These are phyloP conservation scores for Xylaria longipes DNA, from an alignment of 495 filamentous ascomycete genomes.

Conservation along the genomic window DNA sequence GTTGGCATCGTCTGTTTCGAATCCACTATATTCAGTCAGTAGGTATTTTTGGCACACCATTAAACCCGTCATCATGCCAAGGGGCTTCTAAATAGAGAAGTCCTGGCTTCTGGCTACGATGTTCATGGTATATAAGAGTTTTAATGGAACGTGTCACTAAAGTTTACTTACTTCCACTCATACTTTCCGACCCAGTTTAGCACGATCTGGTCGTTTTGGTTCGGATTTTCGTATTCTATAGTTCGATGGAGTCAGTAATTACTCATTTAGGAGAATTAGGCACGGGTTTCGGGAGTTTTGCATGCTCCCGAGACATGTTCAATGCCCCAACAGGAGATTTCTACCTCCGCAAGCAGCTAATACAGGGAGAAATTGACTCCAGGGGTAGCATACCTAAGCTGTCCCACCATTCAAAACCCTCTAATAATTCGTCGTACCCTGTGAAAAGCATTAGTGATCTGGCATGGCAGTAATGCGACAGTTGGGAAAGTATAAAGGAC, in stretches of 20 bases:
- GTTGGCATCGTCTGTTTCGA: not conserved
- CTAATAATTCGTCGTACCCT: not conserved
- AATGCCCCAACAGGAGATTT: too few relatives aligned
- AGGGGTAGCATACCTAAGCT: too few relatives aligned
- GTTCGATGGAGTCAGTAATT: too few relatives aligned
- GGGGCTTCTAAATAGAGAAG: not conserved
- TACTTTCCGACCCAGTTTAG: slow-evolving; percentile 6
- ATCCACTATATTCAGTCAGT: not conserved
- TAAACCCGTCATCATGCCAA: not conserved
- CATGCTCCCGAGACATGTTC: too few relatives aligned
- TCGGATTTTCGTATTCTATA: not conserved
- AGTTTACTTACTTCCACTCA: slow-evolving; percentile 14
- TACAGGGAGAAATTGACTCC: too few relatives aligned
- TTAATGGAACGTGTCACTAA: not conserved
- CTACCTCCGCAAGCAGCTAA: too few relatives aligned
- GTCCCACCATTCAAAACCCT: slow-evolving; percentile 6
- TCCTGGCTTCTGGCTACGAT: not conserved
- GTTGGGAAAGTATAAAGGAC: not conserved
- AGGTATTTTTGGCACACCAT: not conserved
- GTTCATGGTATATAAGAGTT: not conserved
- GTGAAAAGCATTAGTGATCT: not conserved
- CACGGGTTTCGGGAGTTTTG: too few relatives aligned
- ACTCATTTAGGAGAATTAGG: too few relatives aligned
- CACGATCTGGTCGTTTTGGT: not conserved
- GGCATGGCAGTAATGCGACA: not conserved